A percentile compares a stretch with the other conserved stretches of the same genome.
Conservation (phyloP, 2,329 filamentous ascomycete genomes). For the Hypoxylon sp. region DNA sequence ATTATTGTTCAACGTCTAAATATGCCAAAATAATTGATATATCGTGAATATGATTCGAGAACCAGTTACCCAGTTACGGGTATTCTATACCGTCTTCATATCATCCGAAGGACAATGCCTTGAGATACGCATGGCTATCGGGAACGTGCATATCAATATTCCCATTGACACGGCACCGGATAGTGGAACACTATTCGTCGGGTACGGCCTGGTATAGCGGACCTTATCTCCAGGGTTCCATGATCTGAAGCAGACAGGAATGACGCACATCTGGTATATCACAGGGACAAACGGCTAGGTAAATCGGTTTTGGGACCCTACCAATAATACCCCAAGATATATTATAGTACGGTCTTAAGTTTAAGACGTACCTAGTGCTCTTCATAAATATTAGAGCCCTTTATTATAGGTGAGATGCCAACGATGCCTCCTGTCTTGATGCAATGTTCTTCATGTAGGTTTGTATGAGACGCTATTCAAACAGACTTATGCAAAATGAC, state of each 20-base stretch:
- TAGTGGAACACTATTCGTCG: conserved; percentile 12
- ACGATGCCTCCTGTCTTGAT: too few relatives aligned
- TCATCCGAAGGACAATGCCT: background rate
- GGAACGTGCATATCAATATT: conserved; percentile 17
- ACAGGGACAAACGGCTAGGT: conserved; percentile 13
- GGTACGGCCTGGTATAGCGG: conserved; percentile 26
- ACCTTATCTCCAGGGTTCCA: conserved; percentile 26
- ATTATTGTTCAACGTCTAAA: background rate
- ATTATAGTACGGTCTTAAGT: background rate
- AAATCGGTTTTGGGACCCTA: background rate
- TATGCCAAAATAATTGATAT: conserved; percentile 8
- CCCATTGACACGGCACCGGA: conserved; percentile 3
- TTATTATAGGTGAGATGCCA: too few relatives aligned
- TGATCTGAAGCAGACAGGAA: conserved; percentile 6
- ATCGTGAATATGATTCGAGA: background rate
- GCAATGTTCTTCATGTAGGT: background rate
- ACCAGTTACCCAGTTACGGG: background rate
- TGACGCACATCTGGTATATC: conserved; percentile 27
- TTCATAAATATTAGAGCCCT: too few relatives aligned
- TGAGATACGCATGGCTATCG: background rate
- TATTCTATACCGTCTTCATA: background rate
- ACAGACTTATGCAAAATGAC: background rate
- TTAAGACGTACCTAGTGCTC: background rate
- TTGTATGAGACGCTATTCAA: background rate
- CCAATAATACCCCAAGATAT: background rate